Percentiles rank a stretch among this genome's conserved stretches.
Evolutionary conservation across 768 basidiomycete species (phyloP).

Genomic region (Suillus cothurnatus): DNA sequence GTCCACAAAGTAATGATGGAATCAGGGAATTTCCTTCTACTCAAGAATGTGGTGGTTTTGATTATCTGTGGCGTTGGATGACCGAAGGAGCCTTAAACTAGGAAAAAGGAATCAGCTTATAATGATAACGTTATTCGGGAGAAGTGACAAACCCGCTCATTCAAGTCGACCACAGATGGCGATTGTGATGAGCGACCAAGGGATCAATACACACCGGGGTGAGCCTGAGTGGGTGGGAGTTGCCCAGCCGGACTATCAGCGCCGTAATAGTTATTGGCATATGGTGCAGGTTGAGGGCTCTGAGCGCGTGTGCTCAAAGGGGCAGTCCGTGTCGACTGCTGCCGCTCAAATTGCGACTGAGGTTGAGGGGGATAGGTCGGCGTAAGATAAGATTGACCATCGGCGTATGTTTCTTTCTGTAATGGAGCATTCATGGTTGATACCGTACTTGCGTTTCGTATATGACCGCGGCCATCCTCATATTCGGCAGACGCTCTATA

Average conservation of each 20-base stretch:
- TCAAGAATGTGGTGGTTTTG: conserved; percentile 22
- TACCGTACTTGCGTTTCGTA: conserved; percentile 58
- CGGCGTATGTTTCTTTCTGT: conserved; percentile 46
- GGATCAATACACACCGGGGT: conserved; percentile 48
- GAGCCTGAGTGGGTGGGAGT: conserved; percentile 43
- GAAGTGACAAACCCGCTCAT: conserved; percentile 5
- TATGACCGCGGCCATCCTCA: conserved; percentile 44
- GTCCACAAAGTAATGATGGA: conserved; percentile 1
- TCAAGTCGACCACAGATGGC: conserved; percentile 5
- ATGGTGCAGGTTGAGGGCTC: conserved; percentile 42
- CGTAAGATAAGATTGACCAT: conserved; percentile 31
- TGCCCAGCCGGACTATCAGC: conserved; percentile 32
- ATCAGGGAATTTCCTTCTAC: conserved; percentile 1
- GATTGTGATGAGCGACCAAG: background rate
- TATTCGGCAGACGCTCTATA: conserved; percentile 50
- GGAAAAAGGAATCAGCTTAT: conserved; percentile 5
- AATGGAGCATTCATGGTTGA: conserved; percentile 55
- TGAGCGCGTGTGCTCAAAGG: conserved; percentile 41
- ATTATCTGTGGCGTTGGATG: conserved; percentile 43
- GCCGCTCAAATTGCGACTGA: conserved; percentile 22
- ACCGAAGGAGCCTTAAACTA: conserved; percentile 47
- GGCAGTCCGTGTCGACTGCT: conserved; percentile 19
- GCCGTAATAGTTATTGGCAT: conserved; percentile 35
- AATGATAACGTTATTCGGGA: background rate
- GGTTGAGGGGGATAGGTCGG: conserved; percentile 36